These are phyloP conservation scores for Pleurotus giganteus DNA, from an alignment of 768 basidiomycete species.

Conservation along the genomic window DNA sequence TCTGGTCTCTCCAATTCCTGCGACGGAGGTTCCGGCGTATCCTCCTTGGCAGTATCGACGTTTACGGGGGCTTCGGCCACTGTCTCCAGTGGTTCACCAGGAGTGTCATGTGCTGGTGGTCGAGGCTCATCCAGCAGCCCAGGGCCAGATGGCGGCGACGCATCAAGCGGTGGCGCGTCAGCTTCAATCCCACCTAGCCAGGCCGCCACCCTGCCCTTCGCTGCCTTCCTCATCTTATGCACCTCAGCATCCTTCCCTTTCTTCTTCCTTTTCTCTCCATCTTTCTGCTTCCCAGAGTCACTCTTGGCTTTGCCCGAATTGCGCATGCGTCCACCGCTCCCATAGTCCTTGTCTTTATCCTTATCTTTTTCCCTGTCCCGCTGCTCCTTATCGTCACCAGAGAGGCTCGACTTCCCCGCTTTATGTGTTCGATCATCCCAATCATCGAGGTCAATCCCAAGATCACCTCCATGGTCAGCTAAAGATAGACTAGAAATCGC, in stretches of 20 bases:
- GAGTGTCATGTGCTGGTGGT: background rate
- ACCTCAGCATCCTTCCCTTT: slow-evolving; percentile 18
- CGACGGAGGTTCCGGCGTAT: slow-evolving; percentile 5
- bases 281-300: slow-evolving; percentile 25
- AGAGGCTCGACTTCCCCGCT: slow-evolving; percentile 28
- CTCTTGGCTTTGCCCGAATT: slow-evolving; percentile 19
- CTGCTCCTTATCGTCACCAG: slow-evolving; percentile 22
- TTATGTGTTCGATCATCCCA: slow-evolving; percentile 40
- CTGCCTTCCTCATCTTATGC: slow-evolving; percentile 28
- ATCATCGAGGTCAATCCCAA: slow-evolving; percentile 26
- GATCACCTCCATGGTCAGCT: slow-evolving; percentile 27
- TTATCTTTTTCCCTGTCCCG: no score
- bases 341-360: slow-evolving; percentile 13
- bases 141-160: slow-evolving; percentile 40
- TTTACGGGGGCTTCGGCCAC: background rate
- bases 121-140: slow-evolving; percentile 10
- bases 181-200: slow-evolving; percentile 73
- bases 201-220: slow-evolving; percentile 72
- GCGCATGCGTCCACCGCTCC: slow-evolving; percentile 12
- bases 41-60: background rate
- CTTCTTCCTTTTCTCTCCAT: slow-evolving; percentile 25
- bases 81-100: no score
- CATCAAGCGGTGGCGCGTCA: slow-evolving; percentile 50
- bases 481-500: slow-evolving; percentile 57
- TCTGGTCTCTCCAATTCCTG: slow-evolving; percentile 10